Percentiles rank a stretch among this genome's conserved stretches.
Conservation (phyloP, 345 rosid species). For the Citrus glauca region DNA sequence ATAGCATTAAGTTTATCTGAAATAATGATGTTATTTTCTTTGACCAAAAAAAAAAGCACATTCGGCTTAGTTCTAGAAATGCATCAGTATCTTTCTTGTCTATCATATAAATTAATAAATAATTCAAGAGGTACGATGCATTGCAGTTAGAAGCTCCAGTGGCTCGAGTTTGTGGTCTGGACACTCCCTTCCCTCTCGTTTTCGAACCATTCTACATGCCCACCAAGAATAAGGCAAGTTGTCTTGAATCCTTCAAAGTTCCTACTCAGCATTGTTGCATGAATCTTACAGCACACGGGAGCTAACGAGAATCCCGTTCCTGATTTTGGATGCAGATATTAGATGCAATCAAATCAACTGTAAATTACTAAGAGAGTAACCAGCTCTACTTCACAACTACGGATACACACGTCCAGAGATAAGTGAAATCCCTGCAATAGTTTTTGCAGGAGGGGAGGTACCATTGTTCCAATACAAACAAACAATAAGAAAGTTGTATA, state of each 20-base stretch:
- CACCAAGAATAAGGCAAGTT: conserved; percentile 68
- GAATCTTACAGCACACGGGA: neutral
- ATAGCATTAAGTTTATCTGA: neutral
- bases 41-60: too few species aligned
- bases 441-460: too few species aligned
- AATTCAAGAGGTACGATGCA: neutral
- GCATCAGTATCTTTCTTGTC: neutral
- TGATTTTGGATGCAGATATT: conserved; percentile 50
- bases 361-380: conserved; percentile 42
- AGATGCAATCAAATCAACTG: conserved; percentile 77
- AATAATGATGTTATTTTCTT: too few species aligned
- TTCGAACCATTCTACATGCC: conserved; percentile 92
- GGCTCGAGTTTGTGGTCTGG: conserved; percentile 81
- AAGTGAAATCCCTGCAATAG: too few species aligned
- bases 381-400: too few species aligned
- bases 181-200: conserved; percentile 90
- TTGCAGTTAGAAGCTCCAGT: conserved; percentile 89
- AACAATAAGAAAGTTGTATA: too few species aligned
- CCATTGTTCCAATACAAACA: too few species aligned
- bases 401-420: too few species aligned
- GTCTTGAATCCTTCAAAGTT: too few species aligned
- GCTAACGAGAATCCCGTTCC: neutral
- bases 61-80: too few species aligned
- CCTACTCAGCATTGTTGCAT: neutral
- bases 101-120: neutral